Base-by-base conservation (phyloP, 2,329 filamentous ascomycete species). In the Pseudogymnoascus verrucosus region DNA sequence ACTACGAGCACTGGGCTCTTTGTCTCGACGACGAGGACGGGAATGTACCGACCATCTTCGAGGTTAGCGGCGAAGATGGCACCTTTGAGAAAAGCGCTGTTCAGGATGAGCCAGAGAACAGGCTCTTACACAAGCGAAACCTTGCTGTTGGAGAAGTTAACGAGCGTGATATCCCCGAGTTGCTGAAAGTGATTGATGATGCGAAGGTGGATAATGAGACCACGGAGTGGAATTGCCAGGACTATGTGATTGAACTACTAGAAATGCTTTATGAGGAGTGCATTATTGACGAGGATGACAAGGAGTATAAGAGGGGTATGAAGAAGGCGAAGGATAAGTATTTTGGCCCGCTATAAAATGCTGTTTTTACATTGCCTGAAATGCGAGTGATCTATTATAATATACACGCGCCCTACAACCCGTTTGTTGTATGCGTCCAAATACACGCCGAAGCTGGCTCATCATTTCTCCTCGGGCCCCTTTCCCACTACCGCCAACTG, bases 401-500 rank as follows among this genome's bases (percentile, higher is more conserved):
- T 57, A 34, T 57, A 34, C 51, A 57, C 28, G 28, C 28, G 51
- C 51, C 10, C 7, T 54, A 54, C 47, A 54, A 31, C 47, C 14
- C 14, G 12, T 54, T 31, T 12, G 26, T 28, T 54, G 26, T 54
- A 54, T 54, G 47, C 26, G 26, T 31, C n/a, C n/a, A 40, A 34
- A 54, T 47, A 47, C 51, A 57, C 7, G 51, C 28, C 28, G 28
- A 34, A 34, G 14, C 10, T 34, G 28, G 51, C n/a, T 57, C 51
- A 21, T 57, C 28, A 57, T 28, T 2, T 34, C 19, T 34, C 16
- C n/a, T 4, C 34, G 3, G 3, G 26, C 10, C n/a, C n/a, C 28
- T 57, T 57, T 21, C 61, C 61, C 21, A 51, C 59, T 19, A 72
- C 36, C 19, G 65, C 26, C 23, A 71, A 61, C 64, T 69, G 66